These are phyloP conservation scores for Ramaria sp. DNA, from an alignment of 768 basidiomycete species.

Conservation along the genomic window DNA sequence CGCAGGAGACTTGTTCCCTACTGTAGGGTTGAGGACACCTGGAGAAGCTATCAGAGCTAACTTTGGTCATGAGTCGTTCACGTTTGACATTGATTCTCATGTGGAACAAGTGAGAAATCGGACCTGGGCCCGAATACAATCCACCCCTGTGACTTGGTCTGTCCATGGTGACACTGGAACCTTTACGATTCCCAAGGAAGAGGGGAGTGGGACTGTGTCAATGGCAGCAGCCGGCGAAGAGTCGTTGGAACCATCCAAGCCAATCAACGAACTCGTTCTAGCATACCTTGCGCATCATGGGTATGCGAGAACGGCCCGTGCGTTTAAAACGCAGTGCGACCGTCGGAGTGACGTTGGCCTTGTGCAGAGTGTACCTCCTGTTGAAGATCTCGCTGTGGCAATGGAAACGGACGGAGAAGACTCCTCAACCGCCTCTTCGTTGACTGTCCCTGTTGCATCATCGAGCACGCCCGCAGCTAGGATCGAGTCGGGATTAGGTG, in stretches of 20 bases:
- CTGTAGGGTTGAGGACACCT: conserved; percentile 76
- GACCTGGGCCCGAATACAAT: conserved; percentile 59
- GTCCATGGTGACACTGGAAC: background rate
- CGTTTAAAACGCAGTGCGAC: conserved; percentile 44
- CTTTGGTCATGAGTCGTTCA: conserved; percentile 80
- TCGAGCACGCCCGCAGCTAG: conserved; percentile 19
- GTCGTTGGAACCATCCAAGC: conserved; percentile 13
- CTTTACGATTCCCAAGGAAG: conserved; percentile 1
- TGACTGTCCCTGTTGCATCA: conserved; percentile 13
- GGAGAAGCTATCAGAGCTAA: conserved; percentile 76
- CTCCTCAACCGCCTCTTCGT: conserved; percentile 13
- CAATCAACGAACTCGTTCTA: conserved; percentile 63
- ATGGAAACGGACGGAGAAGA: conserved; percentile 34
- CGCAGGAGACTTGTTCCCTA: conserved; percentile 62
- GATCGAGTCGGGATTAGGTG: background rate
- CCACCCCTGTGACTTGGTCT: conserved; percentile 39
- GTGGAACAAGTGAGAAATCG: conserved; percentile 58
- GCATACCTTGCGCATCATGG: conserved; percentile 81
- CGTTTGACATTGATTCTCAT: conserved; percentile 83
- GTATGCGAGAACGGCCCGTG: conserved; percentile 58
- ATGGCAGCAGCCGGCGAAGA: conserved; percentile 1
- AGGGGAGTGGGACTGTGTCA: background rate
- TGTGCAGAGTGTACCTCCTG: background rate
- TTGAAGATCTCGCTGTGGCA: conserved; percentile 9
- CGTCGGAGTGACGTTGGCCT: background rate